Percentiles rank a stretch among this genome's conserved stretches.
These are phyloP conservation scores for Boletus speciosus DNA, from an alignment of 768 basidiomycete species.

Conservation along the genomic window DNA sequence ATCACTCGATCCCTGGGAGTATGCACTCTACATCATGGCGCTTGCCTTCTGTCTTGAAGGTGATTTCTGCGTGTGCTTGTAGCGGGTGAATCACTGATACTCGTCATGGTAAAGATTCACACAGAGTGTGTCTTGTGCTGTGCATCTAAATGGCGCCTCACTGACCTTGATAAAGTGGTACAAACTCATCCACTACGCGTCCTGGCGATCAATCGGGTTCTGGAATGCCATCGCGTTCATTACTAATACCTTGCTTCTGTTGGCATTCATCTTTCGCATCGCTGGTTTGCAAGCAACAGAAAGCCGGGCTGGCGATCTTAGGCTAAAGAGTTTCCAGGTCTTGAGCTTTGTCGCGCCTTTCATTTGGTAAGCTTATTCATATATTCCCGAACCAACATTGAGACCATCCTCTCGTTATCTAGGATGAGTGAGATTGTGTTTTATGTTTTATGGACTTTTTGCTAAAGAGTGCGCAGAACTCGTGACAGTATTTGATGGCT, in stretches of 20 bases:
- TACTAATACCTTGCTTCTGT: conserved; percentile 68
- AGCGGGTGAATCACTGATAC: conserved; percentile 38
- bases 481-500: conserved; percentile 77
- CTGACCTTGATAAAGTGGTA: conserved; percentile 47
- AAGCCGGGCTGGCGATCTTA: conserved; percentile 37
- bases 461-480: conserved; percentile 46
- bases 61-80: conserved; percentile 28
- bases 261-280: conserved; percentile 74
- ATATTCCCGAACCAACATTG: background rate
- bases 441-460: background rate
- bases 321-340: conserved; percentile 78
- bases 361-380: conserved; percentile 60
- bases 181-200: conserved; percentile 68
- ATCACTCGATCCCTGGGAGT: conserved; percentile 77
- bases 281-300: conserved; percentile 43
- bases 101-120: conserved; percentile 16
- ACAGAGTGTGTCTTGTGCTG: conserved; percentile 16
- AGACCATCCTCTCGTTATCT: background rate
- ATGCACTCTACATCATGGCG: conserved; percentile 73
- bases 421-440: conserved; percentile 73
- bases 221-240: conserved; percentile 70
- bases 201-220: conserved; percentile 78
- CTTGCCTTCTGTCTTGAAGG: conserved; percentile 80
- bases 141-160: background rate
- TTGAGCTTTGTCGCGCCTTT: conserved; percentile 85